These are phyloP conservation scores for Suillus sp. DNA, from an alignment of 768 basidiomycete genomes.

Conservation along the genomic window DNA sequence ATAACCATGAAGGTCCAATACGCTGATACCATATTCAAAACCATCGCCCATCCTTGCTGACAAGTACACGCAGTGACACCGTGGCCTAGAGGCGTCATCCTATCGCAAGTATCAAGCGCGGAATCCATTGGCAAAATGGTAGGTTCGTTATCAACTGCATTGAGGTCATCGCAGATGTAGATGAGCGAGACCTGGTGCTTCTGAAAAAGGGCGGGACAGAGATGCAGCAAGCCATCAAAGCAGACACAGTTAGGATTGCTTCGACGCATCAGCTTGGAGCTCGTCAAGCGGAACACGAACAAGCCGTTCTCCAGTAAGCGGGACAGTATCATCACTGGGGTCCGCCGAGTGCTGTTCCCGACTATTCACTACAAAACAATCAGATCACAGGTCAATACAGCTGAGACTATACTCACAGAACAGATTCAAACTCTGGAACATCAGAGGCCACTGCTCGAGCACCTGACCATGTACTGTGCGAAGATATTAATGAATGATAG, in stretches of 20 bases:
- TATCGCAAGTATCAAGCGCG: neutral
- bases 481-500: slow-evolving; percentile 9
- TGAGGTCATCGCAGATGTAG: neutral
- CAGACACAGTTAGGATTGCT: slow-evolving; percentile 12
- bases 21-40: neutral
- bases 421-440: slow-evolving; percentile 53
- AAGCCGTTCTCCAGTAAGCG: slow-evolving; percentile 53
- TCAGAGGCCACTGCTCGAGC: slow-evolving; percentile 1
- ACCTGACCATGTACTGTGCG: slow-evolving; percentile 1
- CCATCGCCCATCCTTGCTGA: neutral
- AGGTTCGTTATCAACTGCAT: neutral
- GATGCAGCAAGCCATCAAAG: neutral
- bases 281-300: slow-evolving; percentile 78
- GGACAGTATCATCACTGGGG: slow-evolving; percentile 22
- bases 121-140: neutral
- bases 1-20: neutral
- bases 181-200: neutral
- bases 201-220: neutral
- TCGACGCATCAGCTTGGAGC: slow-evolving; percentile 39
- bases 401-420: slow-evolving; percentile 47
- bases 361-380: slow-evolving; percentile 46
- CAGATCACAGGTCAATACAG: neutral
- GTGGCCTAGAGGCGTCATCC: neutral
- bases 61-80: neutral
- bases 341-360: slow-evolving; percentile 35